Evolutionary conservation across 768 basidiomycete species (phyloP), one percentile per base, ranked within the genome.

Genomic region (Tulasnella calospora): DNA sequence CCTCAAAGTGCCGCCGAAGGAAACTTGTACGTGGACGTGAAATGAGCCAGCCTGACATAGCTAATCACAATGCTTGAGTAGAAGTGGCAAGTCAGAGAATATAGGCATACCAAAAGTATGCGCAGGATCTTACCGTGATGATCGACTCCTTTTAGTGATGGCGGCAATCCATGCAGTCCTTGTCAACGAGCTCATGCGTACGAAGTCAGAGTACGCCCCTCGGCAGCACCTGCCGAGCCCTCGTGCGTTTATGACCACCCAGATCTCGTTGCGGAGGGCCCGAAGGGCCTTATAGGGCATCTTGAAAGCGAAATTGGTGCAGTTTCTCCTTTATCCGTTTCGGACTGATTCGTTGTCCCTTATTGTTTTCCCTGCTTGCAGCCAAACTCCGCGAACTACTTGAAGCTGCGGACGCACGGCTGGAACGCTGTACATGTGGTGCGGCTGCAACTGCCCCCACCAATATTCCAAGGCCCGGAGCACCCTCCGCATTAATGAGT

Each of bases 221-320:
- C 47, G 12, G 40, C 75, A 33, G 67, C 55, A 35, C 57, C 57
- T 15, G 35, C 51, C 17, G 47, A 67, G 27, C 75, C 75, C 15
- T 15, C 47, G 1, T 78, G 77, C 23, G 44, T 46, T 13, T 78
- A 78, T 46, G 77, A 78, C 70, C 40, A 78, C n/a, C 77, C 77
- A 19, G 71, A 78, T 13, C 67, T 73, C n/a, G 44, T 33, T n/a
- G 8, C 67, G 19, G 71, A 78, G 23, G 76, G 61, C 1, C 71
- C 76, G 5, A 78, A 70, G 19, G 57, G 15, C 30, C 71, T 40
- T 27, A 71, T 71, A 23, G 44, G 7, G 17, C 36, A 51, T 44
- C 67, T 78, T 35, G 61, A 78, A 44, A 67, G n/a, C 33, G 41
- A 70, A 15, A 71, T 78, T 40, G 71, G 76, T 78, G 33, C 1